These are phyloP conservation scores for Sporothrix humicola DNA, from an alignment of 2,329 filamentous ascomycete genomes.

Conservation along the genomic window DNA sequence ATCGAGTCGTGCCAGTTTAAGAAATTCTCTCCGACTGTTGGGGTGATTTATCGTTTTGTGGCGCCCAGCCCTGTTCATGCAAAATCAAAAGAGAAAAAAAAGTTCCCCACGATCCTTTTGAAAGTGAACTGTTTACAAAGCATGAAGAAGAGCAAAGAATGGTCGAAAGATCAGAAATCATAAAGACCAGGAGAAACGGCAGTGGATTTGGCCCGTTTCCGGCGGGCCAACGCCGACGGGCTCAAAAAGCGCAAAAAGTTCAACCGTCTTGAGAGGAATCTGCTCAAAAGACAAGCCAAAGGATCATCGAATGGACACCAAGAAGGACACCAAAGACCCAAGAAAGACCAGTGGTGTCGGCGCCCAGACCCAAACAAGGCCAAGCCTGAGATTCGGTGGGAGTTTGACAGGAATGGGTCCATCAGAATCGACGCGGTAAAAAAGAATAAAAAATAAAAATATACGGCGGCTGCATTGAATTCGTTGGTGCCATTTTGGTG, in stretches of 20 bases:
- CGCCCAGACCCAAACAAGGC: constrained; percentile 1
- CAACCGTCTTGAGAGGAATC: neutral
- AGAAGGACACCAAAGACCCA: too few species aligned
- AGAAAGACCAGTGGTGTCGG: neutral
- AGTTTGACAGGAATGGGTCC: too few species aligned
- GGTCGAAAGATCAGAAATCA: too few species aligned
- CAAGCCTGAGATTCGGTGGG: neutral
- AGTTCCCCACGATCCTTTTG: neutral
- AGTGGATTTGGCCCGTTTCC: constrained; percentile 23
- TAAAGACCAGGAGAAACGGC: neutral
- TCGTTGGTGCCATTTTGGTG: neutral
- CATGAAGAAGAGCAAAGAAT: neutral
- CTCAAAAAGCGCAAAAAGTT: neutral
- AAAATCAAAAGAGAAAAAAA: neutral
- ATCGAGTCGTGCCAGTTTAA: neutral
- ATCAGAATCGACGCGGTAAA: neutral
- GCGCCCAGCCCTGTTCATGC: neutral
- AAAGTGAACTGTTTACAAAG: neutral
- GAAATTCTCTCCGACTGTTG: neutral
- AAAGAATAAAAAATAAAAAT: neutral
- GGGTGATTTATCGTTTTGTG: neutral
- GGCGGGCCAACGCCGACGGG: constrained; percentile 26
- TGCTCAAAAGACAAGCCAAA: neutral
- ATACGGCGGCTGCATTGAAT: neutral
- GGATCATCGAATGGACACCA: neutral